phyloP scores from a whole-genome alignment of 176 grass and related monocot species.

The Zea mays region DNA sequence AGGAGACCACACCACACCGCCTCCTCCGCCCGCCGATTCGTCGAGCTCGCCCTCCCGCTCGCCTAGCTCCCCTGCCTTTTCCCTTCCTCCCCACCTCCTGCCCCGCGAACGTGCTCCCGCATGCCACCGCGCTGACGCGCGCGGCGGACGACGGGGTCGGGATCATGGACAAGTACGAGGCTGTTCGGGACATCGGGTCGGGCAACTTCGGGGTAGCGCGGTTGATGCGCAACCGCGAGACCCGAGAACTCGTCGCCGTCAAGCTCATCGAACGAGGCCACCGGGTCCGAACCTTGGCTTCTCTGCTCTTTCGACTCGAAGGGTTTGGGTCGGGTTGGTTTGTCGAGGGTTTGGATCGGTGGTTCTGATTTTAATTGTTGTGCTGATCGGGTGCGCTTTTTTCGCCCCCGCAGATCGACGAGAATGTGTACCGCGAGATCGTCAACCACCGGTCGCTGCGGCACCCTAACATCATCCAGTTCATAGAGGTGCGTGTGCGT shows the following conservation, averaged over 20 bases:
- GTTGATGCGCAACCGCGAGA: slow-evolving; percentile 76
- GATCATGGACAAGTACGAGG: slow-evolving; percentile 82
- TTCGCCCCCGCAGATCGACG: slow-evolving; percentile 39
- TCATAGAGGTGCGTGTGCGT: slow-evolving; percentile 54
- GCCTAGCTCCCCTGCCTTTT: not conserved
- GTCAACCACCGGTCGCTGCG: slow-evolving; percentile 54
- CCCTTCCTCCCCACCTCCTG: not conserved
- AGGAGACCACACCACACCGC: slow-evolving; percentile 15
- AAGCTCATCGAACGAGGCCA: slow-evolving; percentile 81
- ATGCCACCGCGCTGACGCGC: not conserved
- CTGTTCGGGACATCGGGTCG: slow-evolving; percentile 76
- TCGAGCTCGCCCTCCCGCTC: slow-evolving; percentile 12
- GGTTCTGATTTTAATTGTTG: not conserved
- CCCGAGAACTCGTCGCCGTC: slow-evolving; percentile 77
- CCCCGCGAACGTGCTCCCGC: not conserved
- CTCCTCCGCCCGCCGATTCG: slow-evolving; percentile 35
- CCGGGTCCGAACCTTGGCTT: slow-evolving; percentile 40
- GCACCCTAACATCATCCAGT: slow-evolving; percentile 56
- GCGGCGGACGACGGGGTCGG: not conserved
- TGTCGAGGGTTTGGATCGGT: not conserved
- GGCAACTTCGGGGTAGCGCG: slow-evolving; percentile 93
- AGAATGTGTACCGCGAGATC: slow-evolving; percentile 62
- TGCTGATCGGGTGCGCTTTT: slow-evolving; percentile 20
- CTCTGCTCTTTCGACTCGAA: not conserved
- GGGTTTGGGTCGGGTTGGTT: not conserved